Conservation (phyloP, 805 yeast genomes). For the Candida mattraensis region DNA sequence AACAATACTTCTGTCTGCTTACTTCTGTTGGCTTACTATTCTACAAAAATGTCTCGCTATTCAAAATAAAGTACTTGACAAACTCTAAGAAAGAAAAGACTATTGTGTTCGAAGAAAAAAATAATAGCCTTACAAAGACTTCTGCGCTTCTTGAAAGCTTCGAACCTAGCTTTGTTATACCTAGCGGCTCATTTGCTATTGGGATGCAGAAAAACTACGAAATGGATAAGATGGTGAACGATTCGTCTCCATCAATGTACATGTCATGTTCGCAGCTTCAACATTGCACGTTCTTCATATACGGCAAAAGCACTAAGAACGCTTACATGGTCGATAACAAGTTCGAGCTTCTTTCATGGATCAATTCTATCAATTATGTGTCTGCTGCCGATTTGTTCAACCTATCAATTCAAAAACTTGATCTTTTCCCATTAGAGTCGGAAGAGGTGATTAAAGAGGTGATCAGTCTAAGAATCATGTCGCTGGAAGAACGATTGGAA, state of each 20-base stretch:
- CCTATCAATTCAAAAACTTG: conserved; percentile 23
- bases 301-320: conserved; percentile 40
- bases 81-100: conserved; percentile 17
- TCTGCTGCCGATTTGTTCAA: conserved; percentile 44
- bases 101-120: conserved; percentile 31
- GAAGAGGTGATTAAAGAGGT: conserved; percentile 21
- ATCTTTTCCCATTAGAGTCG: conserved; percentile 18
- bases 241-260: conserved; percentile 3
- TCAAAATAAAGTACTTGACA: conserved; percentile 31
- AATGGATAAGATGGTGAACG: conserved; percentile 26
- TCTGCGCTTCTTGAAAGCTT: conserved; percentile 23
- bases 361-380: conserved; percentile 51
- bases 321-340: conserved; percentile 41
- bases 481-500: conserved; percentile 11
- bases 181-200: conserved; percentile 30
- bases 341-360: conserved; percentile 60
- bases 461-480: conserved; percentile 13
- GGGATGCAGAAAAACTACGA: conserved; percentile 26
- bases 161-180: conserved; percentile 28
- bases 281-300: conserved; percentile 37
- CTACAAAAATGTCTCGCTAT: conserved; percentile 40
- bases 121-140: conserved; percentile 13
- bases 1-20: conserved; percentile 44
- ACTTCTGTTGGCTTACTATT: conserved; percentile 51
- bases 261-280: conserved; percentile 15